Conservation (phyloP, 2,329 filamentous ascomycete genomes). For the Calonectria henricotiae region DNA sequence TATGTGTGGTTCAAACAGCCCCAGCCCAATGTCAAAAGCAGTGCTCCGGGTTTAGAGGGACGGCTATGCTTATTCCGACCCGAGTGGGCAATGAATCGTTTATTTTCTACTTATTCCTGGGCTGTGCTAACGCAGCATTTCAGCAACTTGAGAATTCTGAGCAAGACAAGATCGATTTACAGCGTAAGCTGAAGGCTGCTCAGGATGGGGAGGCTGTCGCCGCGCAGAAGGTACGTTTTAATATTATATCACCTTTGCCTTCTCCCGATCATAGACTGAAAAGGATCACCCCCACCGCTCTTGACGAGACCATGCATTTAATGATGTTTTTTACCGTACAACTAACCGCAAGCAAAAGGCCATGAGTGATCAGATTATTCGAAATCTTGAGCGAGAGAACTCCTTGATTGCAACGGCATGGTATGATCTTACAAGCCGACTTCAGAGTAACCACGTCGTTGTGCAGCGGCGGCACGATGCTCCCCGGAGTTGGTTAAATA, state of each 20-base stretch:
- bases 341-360: conserved; percentile 57
- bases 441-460: conserved; percentile 88
- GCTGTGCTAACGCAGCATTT: conserved; percentile 41
- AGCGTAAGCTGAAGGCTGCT: conserved; percentile 69
- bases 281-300: too few relatives aligned
- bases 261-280: neutral
- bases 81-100: conserved; percentile 4
- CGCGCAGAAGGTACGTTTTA: conserved; percentile 68
- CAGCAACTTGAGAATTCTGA: conserved; percentile 75
- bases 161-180: conserved; percentile 71
- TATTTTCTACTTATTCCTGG: neutral
- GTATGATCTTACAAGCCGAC: conserved; percentile 84
- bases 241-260: conserved; percentile 18
- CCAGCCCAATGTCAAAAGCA: neutral
- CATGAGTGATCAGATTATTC: conserved; percentile 71
- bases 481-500: conserved; percentile 87
- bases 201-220: conserved; percentile 67
- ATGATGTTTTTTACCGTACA: neutral
- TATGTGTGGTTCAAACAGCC: neutral
- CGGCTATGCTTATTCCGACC: conserved; percentile 7
- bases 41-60: neutral
- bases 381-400: conserved; percentile 84
- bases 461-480: conserved; percentile 82
- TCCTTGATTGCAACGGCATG: conserved; percentile 86
- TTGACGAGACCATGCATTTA: neutral